Evolutionary conservation across 805 yeast species (phyloP).

Genomic region (Kluyveromyces aestuarii): DNA sequence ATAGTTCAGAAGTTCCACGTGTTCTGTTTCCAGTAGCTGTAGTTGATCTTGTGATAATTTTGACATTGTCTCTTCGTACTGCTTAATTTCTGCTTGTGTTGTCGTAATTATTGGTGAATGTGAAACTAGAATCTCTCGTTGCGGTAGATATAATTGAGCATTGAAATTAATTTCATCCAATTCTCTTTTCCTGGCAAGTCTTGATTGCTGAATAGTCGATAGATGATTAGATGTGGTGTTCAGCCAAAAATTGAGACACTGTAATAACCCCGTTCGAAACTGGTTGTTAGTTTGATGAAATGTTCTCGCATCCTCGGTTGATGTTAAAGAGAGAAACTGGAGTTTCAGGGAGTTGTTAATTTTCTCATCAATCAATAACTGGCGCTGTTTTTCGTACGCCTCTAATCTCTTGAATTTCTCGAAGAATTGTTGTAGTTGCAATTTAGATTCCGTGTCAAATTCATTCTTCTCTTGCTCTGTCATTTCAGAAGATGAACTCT

Average conservation of each 20-base stretch:
- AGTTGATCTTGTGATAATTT: conserved; percentile 43
- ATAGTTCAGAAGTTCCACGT: conserved; percentile 41
- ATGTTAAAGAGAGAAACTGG: conserved; percentile 13
- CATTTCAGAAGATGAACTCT: conserved; percentile 11
- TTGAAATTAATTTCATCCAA: conserved; percentile 25
- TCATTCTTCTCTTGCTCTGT: conserved; percentile 42
- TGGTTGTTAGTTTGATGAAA: conserved; percentile 32
- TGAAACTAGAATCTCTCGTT: conserved; percentile 23
- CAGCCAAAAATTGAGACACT: conserved; percentile 38
- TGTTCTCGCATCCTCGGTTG: conserved; percentile 24
- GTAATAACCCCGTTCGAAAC: conserved; percentile 41
- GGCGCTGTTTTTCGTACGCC: conserved; percentile 42
- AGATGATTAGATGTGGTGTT: conserved; percentile 36
- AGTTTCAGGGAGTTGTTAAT: conserved; percentile 5
- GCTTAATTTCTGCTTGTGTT: conserved; percentile 27
- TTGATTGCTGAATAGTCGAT: conserved; percentile 40
- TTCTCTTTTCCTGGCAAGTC: conserved; percentile 36
- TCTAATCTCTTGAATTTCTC: conserved; percentile 42
- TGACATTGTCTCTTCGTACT: conserved; percentile 28
- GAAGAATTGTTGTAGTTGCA: conserved; percentile 42
- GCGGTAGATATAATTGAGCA: conserved; percentile 11
- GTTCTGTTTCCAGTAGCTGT: conserved; percentile 50
- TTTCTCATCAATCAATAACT: conserved; percentile 17
- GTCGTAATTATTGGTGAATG: conserved; percentile 17
- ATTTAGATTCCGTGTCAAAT: conserved; percentile 46